These are phyloP conservation scores for Cladosporium sp. DNA, from an alignment of 2,329 filamentous ascomycete genomes.

Conservation along the genomic window DNA sequence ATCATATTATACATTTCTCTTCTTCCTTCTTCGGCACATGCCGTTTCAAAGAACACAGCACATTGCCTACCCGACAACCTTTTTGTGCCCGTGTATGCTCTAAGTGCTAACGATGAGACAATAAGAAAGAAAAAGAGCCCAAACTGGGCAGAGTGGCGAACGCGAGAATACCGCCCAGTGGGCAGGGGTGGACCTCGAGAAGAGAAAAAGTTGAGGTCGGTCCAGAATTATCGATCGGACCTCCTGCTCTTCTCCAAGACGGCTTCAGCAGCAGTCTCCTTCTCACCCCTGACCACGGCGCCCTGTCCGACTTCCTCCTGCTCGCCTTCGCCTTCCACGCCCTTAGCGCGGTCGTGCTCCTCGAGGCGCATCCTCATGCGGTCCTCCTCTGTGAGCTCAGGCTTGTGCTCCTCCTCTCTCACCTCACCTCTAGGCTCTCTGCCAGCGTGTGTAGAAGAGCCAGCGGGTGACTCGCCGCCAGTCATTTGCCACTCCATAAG, in stretches of 20 bases:
- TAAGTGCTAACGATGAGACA: neutral
- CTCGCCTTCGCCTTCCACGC: conserved; percentile 34
- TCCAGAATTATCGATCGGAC: neutral
- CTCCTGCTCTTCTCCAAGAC: conserved; percentile 30
- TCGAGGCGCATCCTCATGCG: conserved; percentile 49
- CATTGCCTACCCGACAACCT: neutral
- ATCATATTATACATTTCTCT: neutral
- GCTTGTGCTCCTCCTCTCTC: conserved; percentile 33
- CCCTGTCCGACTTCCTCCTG: conserved; percentile 36
- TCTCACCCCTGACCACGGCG: conserved; percentile 31
- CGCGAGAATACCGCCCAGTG: neutral
- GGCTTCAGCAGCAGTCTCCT: conserved; percentile 32
- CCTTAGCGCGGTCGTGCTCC: conserved; percentile 29
- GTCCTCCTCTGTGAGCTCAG: conserved; percentile 48
- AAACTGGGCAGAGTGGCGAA: neutral
- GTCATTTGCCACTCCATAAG: conserved; percentile 99
- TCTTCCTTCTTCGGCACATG: neutral
- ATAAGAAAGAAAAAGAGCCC: neutral
- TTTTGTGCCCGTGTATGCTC: neutral
- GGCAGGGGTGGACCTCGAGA: no score
- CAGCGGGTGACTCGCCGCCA: conserved; percentile 62
- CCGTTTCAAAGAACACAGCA: neutral
- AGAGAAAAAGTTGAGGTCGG: no score
- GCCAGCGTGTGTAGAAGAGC: conserved; percentile 11
- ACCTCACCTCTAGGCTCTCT: conserved; percentile 34